Conservation (phyloP, 495 filamentous ascomycete genomes). For the Cairneyella variabilis region DNA sequence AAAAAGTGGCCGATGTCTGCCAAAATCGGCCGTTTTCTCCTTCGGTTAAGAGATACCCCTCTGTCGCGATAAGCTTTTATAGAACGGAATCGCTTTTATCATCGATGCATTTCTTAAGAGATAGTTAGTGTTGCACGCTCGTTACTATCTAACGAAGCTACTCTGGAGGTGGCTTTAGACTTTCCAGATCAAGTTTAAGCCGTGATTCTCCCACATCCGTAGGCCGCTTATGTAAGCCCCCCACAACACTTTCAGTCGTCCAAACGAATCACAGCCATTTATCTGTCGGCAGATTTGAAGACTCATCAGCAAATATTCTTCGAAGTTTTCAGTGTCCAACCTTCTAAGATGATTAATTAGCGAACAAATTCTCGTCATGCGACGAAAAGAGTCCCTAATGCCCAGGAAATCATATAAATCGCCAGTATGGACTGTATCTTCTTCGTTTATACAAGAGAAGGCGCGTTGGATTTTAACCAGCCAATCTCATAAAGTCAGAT, state of each 20-base stretch:
- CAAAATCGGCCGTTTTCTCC: background rate
- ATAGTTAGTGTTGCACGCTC: too few relatives aligned
- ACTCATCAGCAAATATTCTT: background rate
- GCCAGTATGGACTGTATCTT: background rate
- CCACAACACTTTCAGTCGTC: background rate
- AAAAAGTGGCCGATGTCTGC: slow-evolving; percentile 58
- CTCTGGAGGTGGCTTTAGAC: too few relatives aligned
- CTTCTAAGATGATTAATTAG: background rate
- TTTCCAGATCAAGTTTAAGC: too few relatives aligned
- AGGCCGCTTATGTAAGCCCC: background rate
- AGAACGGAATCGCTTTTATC: too few relatives aligned
- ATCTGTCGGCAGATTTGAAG: background rate
- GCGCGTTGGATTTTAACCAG: background rate
- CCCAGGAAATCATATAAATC: background rate
- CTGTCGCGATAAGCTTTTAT: background rate
- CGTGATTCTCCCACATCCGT: background rate
- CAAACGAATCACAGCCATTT: background rate
- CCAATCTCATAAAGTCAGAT: background rate
- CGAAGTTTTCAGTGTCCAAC: background rate
- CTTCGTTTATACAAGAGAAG: background rate
- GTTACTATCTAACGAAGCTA: too few relatives aligned
- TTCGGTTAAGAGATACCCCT: background rate
- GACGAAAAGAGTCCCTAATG: background rate
- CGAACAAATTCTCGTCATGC: background rate
- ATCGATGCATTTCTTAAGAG: too few relatives aligned